These are phyloP conservation scores for Jatropha podagrica DNA, from an alignment of 441 rosid species.

Conservation along the genomic window DNA sequence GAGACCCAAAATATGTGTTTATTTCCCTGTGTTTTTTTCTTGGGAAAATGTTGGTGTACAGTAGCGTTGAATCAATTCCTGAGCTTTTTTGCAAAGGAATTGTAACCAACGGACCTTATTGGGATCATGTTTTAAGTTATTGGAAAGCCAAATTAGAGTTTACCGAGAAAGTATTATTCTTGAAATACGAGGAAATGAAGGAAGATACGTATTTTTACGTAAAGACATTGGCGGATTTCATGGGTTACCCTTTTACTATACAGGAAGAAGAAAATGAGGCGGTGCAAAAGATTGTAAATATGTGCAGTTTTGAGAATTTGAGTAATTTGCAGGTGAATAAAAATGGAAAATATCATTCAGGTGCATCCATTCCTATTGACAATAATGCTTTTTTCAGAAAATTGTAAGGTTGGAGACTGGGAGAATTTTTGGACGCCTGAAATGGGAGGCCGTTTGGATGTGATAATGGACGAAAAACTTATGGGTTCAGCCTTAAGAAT, in stretches of 20 bases:
- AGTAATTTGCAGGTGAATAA: slow-evolving; percentile 17
- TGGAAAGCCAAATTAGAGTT: slow-evolving; percentile 27
- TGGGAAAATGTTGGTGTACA: not conserved
- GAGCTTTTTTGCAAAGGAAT: slow-evolving; percentile 26
- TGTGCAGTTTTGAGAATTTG: slow-evolving; percentile 32
- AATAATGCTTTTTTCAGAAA: slow-evolving; percentile 11
- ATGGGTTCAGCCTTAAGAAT: not conserved
- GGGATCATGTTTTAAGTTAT: slow-evolving; percentile 32
- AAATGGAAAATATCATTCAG: not conserved
- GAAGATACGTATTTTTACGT: not conserved
- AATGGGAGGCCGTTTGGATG: slow-evolving; percentile 10
- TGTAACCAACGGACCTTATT: slow-evolving; percentile 20
- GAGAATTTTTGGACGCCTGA: slow-evolving; percentile 3
- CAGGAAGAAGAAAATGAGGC: slow-evolving; percentile 33
- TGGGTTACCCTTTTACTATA: slow-evolving; percentile 28
- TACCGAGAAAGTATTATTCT: slow-evolving; percentile 22
- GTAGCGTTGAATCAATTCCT: not conserved
- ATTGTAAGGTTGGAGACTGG: slow-evolving; percentile 20
- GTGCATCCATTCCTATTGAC: not conserved
- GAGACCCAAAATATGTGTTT: slow-evolving; percentile 28
- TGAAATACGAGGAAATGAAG: slow-evolving; percentile 27
- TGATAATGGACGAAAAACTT: not conserved
- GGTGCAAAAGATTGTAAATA: slow-evolving; percentile 20
- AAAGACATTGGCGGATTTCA: slow-evolving; percentile 32
- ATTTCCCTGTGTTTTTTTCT: slow-evolving; percentile 16